These are phyloP conservation scores for Mortierella alpina DNA, from an alignment of 192 early-diverging fungal species.

Conservation along the genomic window DNA sequence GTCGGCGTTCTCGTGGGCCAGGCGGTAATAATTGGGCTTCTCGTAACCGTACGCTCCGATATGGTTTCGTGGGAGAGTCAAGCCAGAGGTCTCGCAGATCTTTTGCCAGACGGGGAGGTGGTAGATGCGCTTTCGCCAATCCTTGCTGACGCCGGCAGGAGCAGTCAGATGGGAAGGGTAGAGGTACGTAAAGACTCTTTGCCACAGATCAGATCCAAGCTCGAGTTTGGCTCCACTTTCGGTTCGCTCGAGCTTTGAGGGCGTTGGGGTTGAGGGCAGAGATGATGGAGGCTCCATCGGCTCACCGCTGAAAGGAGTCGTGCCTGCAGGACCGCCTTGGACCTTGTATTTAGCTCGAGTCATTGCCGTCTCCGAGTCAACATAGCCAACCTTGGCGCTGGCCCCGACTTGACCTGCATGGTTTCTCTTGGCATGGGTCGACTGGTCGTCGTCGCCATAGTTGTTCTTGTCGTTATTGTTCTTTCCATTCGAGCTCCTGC, in stretches of 20 bases:
- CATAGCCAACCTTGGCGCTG: conserved; percentile 7
- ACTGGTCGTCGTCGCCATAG: not conserved
- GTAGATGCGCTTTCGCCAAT: not conserved
- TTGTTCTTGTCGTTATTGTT: not conserved
- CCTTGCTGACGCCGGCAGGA: not conserved
- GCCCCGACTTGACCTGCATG: not conserved
- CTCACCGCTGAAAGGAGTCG: no score
- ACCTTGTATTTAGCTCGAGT: conserved; percentile 9
- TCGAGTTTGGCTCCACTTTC: not conserved
- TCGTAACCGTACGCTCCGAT: not conserved
- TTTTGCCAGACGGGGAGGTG: conserved; percentile 1
- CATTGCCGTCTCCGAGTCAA: conserved; percentile 6
- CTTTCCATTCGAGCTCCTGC: no score
- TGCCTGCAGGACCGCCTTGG: not conserved
- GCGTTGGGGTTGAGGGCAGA: no score
- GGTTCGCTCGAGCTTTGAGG: not conserved
- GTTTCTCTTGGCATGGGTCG: not conserved
- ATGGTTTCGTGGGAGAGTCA: not conserved
- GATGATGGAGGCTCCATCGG: no score
- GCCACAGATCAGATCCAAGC: not conserved
- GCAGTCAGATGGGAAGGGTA: not conserved
- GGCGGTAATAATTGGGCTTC: not conserved
- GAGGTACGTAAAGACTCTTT: not conserved
- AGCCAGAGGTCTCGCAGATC: conserved; percentile 3
- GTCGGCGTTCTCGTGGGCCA: conserved; percentile 4